Evolutionary conservation across 2,329 filamentous ascomycete species (phyloP).

Genomic region (Rutstroemia sp.): DNA sequence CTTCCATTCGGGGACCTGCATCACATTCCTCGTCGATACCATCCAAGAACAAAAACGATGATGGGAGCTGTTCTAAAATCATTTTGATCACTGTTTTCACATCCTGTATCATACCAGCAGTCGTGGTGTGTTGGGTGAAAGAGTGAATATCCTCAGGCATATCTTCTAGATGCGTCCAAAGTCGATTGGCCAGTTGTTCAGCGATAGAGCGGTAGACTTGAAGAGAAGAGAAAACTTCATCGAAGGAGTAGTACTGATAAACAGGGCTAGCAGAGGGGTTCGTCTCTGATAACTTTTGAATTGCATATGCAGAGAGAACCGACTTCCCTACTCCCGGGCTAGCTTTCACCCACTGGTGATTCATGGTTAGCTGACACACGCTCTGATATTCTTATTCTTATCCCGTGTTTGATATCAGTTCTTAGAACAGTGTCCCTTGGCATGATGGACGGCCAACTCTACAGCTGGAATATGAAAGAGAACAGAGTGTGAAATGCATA

Average conservation of each 20-base stretch:
- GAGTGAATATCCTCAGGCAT: conserved; percentile 3
- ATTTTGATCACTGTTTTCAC: not conserved
- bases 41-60: not conserved
- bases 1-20: not conserved
- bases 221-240: not conserved
- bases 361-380: not conserved
- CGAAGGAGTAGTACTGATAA: conserved; percentile 2
- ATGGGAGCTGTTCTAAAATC: not conserved
- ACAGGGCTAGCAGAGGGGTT: not conserved
- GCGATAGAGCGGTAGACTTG: conserved; percentile 1
- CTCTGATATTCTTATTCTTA: no score
- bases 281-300: not conserved
- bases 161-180: not conserved
- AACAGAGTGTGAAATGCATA: not conserved
- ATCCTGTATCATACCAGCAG: not conserved
- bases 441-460: no score
- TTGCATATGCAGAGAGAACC: not conserved
- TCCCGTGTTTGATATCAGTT: no score
- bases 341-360: not conserved
- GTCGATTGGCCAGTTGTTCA: not conserved
- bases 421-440: no score
- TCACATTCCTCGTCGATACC: conserved; percentile 5
- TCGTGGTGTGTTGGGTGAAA: not conserved
- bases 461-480: not conserved
- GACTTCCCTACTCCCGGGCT: not conserved